Evolutionary conservation across 768 basidiomycete species (phyloP).

Genomic region (Terana coerulea): DNA sequence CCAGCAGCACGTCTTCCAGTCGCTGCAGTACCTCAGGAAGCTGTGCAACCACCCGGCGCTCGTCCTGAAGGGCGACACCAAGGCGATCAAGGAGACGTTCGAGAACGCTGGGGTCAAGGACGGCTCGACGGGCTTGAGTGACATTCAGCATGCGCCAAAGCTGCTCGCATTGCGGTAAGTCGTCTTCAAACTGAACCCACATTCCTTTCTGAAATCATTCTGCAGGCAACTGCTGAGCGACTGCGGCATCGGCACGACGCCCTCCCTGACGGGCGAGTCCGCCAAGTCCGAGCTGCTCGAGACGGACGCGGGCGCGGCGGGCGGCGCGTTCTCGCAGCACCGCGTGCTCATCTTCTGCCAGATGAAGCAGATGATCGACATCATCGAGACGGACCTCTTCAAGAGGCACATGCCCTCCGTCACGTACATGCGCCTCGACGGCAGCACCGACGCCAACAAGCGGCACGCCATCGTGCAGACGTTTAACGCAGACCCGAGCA

Average conservation of each 20-base stretch:
- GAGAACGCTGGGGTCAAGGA: conserved; percentile 47
- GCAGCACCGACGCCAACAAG: conserved; percentile 86
- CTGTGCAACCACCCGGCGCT: conserved; percentile 96
- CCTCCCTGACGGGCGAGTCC: conserved; percentile 41
- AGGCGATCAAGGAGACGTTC: conserved; percentile 56
- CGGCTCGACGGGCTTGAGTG: conserved; percentile 45
- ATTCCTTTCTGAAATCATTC: conserved; percentile 1
- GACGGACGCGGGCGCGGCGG: conserved; percentile 44
- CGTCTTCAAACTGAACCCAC: neutral
- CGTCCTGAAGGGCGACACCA: conserved; percentile 71
- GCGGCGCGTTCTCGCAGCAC: conserved; percentile 81
- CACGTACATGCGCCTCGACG: conserved; percentile 98
- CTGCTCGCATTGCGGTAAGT: conserved; percentile 83
- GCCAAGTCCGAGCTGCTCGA: conserved; percentile 69
- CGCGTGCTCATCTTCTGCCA: conserved; percentile 99
- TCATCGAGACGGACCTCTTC: conserved; percentile 94
- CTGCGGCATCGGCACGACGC: conserved; percentile 81
- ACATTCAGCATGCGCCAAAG: conserved; percentile 93
- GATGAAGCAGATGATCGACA: conserved; percentile 98
- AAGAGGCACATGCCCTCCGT: conserved; percentile 90
- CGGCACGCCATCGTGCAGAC: conserved; percentile 97
- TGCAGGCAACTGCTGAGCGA: conserved; percentile 87
- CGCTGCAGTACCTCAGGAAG: conserved; percentile 93
- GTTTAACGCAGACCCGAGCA: conserved; percentile 96
- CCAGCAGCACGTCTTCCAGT: conserved; percentile 94